Base-by-base conservation (phyloP, 441 rosid species). In the Mallotus japonicus region DNA sequence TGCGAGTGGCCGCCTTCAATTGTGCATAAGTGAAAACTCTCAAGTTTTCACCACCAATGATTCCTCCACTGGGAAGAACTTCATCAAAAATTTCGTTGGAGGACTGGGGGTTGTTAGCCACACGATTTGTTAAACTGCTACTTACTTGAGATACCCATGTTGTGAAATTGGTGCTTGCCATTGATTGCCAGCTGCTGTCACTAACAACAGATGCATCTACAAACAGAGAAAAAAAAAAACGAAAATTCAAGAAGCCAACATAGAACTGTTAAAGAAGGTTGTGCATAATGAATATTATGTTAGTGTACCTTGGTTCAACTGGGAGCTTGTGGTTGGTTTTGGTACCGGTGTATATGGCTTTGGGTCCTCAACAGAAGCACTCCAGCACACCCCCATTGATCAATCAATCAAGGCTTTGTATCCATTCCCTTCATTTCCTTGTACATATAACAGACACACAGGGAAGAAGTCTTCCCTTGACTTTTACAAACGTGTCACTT, bases 21-120 rank as follows among this genome's bases (percentile, higher is more conserved):
- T 89, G 92, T 0, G 88, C 82, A 13, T 83, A 81, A 70, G 79
- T 85, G 80, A 91, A 89, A 64, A 74, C 72, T 84, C 90, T 87
- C 71, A 87, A 55, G 73, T 86, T 85, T 10, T 92, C 84, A 54
- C 73, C 53, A 24, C 90, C 34, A 12, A 86, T 73, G 86, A 80
- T 84, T 78, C 79, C 86, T 61, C 91, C 90, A 16, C 72, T 75
- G 1, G 82, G 84, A 47, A 68, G 86, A 73, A 56, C 40, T 65
- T 84, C 88, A 10, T 79, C 87, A 2, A 84, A 82, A 12, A 19
- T 69, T 55, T 10, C 15, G 0, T 17, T 8, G 37, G 54, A 57
- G 73, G 40, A 40, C 24, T 14, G 54, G 51, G 40, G 40, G 19
- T 46, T 20, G 61, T 59, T 70, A 8, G 32, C 47, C 46, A 24